Base-by-base conservation (phyloP, 1,284 basidiomycete species). In the Ustilago curta region DNA sequence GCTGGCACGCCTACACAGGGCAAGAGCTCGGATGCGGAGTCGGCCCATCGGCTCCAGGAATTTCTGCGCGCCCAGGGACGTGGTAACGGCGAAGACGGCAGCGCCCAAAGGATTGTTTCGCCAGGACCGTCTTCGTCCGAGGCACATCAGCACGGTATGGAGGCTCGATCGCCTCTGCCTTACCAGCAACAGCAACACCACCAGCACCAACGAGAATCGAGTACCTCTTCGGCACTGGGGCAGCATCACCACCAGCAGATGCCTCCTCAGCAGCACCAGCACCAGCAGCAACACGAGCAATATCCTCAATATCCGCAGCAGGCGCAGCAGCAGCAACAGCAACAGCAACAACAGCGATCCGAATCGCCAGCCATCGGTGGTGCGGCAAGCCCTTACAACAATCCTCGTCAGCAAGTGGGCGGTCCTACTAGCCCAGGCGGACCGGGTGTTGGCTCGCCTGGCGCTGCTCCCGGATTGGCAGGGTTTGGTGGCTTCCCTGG, bases 181-280 rank as follows among this genome's bases (percentile, higher is more conserved):
- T 65, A 67, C 59, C 59, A 55, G 7, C 70, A 68, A 37, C 51
- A 52, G 48, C 57, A 59, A 31, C 48, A 56, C 11, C 43, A 51
- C 7, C 74, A 69, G 51, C 75, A 75, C n/a, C 71, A 74, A 19
- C 65, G 61, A 21, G 65, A 68, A 54, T 63, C 65, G 49, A 73
- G 70, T 54, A 49, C 42, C 39, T 67, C 70, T 18, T 40, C 58
- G n/a, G 52, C 43, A 0, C 23, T 44, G 9, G 53, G 27, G 6
- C 63, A 61, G 18, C 54, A 49, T 18, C 61, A 49, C 16, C 61
- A 65, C 21, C 67, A 66, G n/a, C 59, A 58, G 32, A 21, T 49
- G 49, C 63, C 37, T 57, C 45, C 50, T 32, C 64, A 58, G 29
- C 59, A 57, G 27, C 70, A 56, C 1, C 62, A 64, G 51, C 66